These are phyloP conservation scores for Pichia membranifaciens DNA, from an alignment of 805 yeast genomes.

Conservation along the genomic window DNA sequence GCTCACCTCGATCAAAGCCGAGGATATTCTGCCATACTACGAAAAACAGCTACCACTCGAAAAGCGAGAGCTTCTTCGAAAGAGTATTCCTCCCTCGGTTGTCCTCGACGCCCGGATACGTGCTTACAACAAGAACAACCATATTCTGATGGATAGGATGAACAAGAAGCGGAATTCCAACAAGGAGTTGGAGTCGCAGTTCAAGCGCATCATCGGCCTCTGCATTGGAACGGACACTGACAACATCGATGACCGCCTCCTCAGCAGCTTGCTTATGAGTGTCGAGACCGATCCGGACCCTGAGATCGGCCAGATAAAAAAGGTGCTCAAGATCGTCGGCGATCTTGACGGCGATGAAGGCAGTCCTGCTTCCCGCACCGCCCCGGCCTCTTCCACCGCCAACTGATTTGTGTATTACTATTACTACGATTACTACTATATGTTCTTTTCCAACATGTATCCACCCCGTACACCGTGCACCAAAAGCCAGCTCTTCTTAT, in stretches of 20 bases:
- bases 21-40: constrained; percentile 10
- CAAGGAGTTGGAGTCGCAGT: constrained; percentile 61
- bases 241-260: constrained; percentile 53
- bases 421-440: no score
- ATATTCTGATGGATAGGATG: constrained; percentile 46
- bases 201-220: constrained; percentile 79
- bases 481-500: no score
- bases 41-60: constrained; percentile 6
- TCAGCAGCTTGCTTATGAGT: constrained; percentile 82
- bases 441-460: no score
- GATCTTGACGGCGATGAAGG: constrained; percentile 20
- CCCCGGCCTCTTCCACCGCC: not conserved
- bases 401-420: not conserved
- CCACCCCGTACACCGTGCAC: no score
- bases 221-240: constrained; percentile 84
- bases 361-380: not conserved
- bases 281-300: constrained; percentile 78
- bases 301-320: constrained; percentile 30
- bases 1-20: constrained; percentile 14
- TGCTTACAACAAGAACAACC: constrained; percentile 73
- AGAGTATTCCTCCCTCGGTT: constrained; percentile 40
- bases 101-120: constrained; percentile 70
- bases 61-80: constrained; percentile 11
- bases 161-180: constrained; percentile 48
- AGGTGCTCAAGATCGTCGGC: constrained; percentile 30